Percentiles rank a stretch among this genome's conserved stretches.
phyloP scores from a whole-genome alignment of 1,284 basidiomycete genomes.

The Melampsora americana region DNA sequence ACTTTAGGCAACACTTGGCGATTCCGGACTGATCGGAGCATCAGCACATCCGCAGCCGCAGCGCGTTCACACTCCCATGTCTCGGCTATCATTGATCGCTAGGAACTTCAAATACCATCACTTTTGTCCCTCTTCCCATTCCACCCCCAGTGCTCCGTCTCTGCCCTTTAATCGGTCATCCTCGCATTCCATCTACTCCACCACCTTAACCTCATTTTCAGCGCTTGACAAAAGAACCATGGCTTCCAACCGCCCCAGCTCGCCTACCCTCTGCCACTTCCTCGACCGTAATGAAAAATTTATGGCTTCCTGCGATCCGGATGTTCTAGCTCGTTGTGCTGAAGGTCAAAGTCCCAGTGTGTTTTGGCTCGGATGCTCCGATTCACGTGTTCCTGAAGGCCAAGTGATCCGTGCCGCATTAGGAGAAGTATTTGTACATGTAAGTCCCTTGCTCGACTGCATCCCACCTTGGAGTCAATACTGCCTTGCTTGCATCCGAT shows the following conservation, averaged over 20 bases:
- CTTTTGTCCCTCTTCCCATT: background rate
- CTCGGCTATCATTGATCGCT: background rate
- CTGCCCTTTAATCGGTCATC: background rate
- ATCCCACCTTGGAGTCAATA: background rate
- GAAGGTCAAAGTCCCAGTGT: slow-evolving; percentile 71
- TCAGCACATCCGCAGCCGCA: background rate
- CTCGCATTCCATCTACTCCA: background rate
- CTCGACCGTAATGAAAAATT: slow-evolving; percentile 37
- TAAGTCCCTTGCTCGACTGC: slow-evolving; percentile 3
- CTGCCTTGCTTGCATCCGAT: background rate
- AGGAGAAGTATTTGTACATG: slow-evolving; percentile 40
- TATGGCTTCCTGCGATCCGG: slow-evolving; percentile 57
- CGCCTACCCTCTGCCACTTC: slow-evolving; percentile 9
- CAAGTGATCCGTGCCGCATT: slow-evolving; percentile 21
- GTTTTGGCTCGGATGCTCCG: slow-evolving; percentile 71
- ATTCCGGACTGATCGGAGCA: too few species aligned
- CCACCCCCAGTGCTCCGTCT: background rate
- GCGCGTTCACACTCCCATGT: background rate
- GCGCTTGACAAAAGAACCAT: background rate
- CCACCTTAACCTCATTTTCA: background rate
- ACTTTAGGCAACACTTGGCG: too few species aligned
- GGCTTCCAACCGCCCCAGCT: background rate
- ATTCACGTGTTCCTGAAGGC: slow-evolving; percentile 65
- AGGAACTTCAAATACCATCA: background rate
- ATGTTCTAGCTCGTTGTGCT: slow-evolving; percentile 64